Evolutionary conservation across 768 basidiomycete genomes (phyloP).

Genomic region (Sporobolomyces roseus): DNA sequence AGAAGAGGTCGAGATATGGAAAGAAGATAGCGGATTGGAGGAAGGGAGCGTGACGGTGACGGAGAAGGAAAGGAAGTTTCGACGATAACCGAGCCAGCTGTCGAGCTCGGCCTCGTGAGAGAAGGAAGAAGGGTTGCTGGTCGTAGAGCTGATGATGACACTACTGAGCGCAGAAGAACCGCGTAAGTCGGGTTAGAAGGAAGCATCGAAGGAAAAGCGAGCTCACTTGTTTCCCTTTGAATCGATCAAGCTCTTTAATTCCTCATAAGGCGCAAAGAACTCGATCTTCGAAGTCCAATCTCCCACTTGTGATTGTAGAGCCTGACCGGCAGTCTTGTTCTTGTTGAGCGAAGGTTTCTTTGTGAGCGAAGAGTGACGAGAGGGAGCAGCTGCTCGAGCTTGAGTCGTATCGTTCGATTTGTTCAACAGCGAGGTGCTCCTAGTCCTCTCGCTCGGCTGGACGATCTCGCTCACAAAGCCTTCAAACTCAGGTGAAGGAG

Average conservation of each 20-base stretch:
- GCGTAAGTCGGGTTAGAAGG: no score
- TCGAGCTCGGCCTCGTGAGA: not conserved
- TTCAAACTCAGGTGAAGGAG: no score
- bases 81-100: not conserved
- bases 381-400: no score
- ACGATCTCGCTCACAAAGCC: no score
- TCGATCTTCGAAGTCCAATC: not conserved
- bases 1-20: not conserved
- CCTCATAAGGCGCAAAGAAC: not conserved
- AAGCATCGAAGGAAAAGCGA: not conserved
- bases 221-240: not conserved
- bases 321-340: no score
- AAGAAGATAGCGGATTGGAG: not conserved
- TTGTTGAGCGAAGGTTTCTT: no score
- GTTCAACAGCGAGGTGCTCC: no score
- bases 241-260: not conserved
- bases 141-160: not conserved
- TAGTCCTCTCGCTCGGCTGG: no score
- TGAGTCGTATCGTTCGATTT: no score
- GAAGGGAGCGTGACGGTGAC: not conserved
- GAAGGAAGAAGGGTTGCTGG: not conserved
- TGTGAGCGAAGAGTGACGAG: no score
- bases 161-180: not conserved
- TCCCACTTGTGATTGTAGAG: no score
- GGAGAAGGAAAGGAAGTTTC: not conserved